Evolutionary conservation across 2,329 filamentous ascomycete species (phyloP).

Genomic region (Fusarium begoniae): DNA sequence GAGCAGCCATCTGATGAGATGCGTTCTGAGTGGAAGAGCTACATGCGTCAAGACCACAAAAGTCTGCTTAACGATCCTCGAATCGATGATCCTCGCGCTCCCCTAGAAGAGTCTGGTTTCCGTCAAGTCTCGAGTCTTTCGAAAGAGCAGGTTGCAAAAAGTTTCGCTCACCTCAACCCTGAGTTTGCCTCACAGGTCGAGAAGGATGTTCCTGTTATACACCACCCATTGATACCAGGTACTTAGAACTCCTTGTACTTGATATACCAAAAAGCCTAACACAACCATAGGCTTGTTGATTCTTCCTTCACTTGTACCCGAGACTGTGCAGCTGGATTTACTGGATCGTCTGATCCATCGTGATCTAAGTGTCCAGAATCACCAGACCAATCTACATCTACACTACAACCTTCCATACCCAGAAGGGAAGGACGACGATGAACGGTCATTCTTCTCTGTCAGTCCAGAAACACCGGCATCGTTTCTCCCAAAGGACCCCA

Average conservation of each 20-base stretch:
- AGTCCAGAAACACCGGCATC: constrained; percentile 60
- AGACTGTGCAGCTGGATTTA: constrained; percentile 72
- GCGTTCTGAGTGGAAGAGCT: constrained; percentile 77
- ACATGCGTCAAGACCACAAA: constrained; percentile 67
- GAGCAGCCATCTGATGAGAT: constrained; percentile 78
- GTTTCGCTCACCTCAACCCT: constrained; percentile 54
- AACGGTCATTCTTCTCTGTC: constrained; percentile 64
- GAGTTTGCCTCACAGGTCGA: constrained; percentile 46
- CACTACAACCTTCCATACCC: constrained; percentile 78
- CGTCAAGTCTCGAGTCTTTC: constrained; percentile 55
- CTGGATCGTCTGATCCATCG: constrained; percentile 79
- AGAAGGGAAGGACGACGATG: constrained; percentile 34
- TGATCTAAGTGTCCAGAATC: constrained; percentile 75
- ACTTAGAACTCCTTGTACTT: constrained; percentile 24
- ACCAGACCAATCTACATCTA: constrained; percentile 90
- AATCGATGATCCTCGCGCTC: constrained; percentile 63
- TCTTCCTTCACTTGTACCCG: constrained; percentile 77
- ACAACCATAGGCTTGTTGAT: constrained; percentile 75
- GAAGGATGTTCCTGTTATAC: constrained; percentile 63
- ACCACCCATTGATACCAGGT: constrained; percentile 76
- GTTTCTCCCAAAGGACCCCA: constrained; percentile 74
- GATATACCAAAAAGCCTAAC: background rate
- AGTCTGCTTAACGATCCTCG: constrained; percentile 62
- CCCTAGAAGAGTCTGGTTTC: constrained; percentile 55
- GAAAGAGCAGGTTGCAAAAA: constrained; percentile 51